Base-by-base conservation (phyloP, 495 filamentous ascomycete species). In the Trichoderma parareesei region DNA sequence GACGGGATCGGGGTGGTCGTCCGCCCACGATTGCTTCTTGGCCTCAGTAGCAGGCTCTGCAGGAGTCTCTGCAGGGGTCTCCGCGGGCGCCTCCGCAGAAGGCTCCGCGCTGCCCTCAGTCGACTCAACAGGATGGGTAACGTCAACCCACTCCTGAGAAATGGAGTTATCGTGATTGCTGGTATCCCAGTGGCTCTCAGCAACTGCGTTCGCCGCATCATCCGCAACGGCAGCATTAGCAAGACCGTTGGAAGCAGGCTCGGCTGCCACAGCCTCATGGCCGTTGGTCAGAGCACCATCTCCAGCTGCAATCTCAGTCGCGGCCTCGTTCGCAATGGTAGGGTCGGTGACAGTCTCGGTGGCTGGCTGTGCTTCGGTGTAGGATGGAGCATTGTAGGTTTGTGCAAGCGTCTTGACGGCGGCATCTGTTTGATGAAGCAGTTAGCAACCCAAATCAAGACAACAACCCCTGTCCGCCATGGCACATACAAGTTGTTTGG, bases 401-500 rank as follows among this genome's bases (percentile, higher is more conserved):
- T 63, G 16, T n/a, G 61, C 61, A 5, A 63, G 38, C 20, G 40
- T 13, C 42, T 68, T 76, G 49, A 65, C 77, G 63, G 78, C 76
- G 44, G 74, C 69, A 49, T 71, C 73, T 66, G 77, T 76, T 38
- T 27, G 27, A 27, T 27, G 27, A 27, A 27, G 76, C 18, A 13
- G 8, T 61, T 43, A 61, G 60, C 33, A 61, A n/a, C 38, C 27
- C 53, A 13, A 5, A 11, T 41, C 3, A 35, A 35, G 53, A 16
- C 20, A 27, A 27, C 27, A 5, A 33, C 53, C 16, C 9, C 53
- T n/a, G 6, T 63, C 64, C 61, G 61, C 59, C 57, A 68, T 53
- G 6, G 70, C 64, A 77, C 90, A 80, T 76, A 96, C 92, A 97
- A n/a, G 88, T 90, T 61, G 89, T 81, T 43, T 88, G 81, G 41